These are phyloP conservation scores for Akebia trifoliata DNA, from an alignment of 164 flowering plant species.

Conservation along the genomic window DNA sequence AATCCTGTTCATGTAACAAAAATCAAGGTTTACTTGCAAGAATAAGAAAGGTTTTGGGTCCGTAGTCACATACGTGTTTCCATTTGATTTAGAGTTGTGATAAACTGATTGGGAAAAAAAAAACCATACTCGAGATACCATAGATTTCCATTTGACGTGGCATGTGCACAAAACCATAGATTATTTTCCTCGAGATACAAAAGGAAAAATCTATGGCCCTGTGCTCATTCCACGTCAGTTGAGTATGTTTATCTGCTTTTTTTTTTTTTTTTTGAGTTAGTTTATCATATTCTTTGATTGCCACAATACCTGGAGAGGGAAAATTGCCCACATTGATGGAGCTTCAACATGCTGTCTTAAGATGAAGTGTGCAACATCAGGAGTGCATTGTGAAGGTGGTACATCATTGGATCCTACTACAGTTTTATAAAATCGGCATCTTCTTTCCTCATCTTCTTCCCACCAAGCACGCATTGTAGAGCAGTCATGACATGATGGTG, in stretches of 20 bases:
- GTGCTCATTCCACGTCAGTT: no score
- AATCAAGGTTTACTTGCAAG: background rate
- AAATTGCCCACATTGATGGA: slow-evolving; percentile 99
- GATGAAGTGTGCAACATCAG: slow-evolving; percentile 64
- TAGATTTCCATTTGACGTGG: no score
- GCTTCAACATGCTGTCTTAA: slow-evolving; percentile 80
- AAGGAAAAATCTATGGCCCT: no score
- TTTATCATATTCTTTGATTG: no score
- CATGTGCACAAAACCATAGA: no score
- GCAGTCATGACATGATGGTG: slow-evolving; percentile 98
- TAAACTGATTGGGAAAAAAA: no score
- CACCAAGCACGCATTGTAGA: slow-evolving; percentile 99
- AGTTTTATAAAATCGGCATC: slow-evolving; percentile 52
- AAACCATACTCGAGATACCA: no score
- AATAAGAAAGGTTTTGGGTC: background rate
- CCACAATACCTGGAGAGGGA: slow-evolving; percentile 84
- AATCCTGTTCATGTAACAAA: slow-evolving; percentile 47
- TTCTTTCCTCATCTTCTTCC: slow-evolving; percentile 97
- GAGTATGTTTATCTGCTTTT: no score
- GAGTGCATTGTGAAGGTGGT: slow-evolving; percentile 75
- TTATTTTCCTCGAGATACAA: no score
- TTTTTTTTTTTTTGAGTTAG: no score
- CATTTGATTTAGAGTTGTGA: no score
- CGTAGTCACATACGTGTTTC: background rate
- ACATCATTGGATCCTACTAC: slow-evolving; percentile 57